A percentile compares a stretch with the other conserved stretches of the same genome.
These are phyloP conservation scores for Chaetomium cochliodes DNA, from an alignment of 495 filamentous ascomycete species.

Conservation along the genomic window DNA sequence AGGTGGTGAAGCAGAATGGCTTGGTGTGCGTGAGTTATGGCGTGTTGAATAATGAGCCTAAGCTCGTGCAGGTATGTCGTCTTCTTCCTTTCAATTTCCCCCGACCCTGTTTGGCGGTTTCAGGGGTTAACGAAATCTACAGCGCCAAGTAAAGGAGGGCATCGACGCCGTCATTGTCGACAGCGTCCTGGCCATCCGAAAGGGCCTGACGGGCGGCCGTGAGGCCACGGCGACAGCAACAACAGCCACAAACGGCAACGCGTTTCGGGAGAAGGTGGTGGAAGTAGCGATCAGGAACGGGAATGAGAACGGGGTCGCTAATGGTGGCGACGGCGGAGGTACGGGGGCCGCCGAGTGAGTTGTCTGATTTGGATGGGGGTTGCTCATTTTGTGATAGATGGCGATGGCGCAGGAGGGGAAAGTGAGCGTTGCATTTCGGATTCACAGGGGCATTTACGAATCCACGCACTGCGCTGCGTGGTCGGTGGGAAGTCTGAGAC, in stretches of 20 bases:
- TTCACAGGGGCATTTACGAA: neutral
- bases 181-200: conserved; percentile 74
- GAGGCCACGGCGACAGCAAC: conserved; percentile 19
- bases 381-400: conserved; percentile 3
- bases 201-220: conserved; percentile 45
- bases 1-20: conserved; percentile 92
- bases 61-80: conserved; percentile 72
- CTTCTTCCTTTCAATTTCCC: neutral
- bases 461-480: neutral
- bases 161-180: conserved; percentile 98
- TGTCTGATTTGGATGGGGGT: neutral
- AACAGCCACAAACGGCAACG: conserved; percentile 11
- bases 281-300: conserved; percentile 16
- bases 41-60: conserved; percentile 77
- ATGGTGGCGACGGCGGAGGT: neutral
- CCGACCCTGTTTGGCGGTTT: neutral
- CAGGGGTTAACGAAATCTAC: conserved; percentile 1
- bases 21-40: conserved; percentile 97
- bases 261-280: conserved; percentile 15
- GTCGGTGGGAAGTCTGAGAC: neutral
- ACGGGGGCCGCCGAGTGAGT: neutral
- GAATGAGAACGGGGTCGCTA: conserved; percentile 6
- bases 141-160: conserved; percentile 90
- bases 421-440: conserved; percentile 4
- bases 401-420: conserved; percentile 10